Percentiles rank a stretch among this genome's conserved stretches.
These are phyloP conservation scores for Globisporangium uncinulatum DNA, from an alignment of 352 stramenopile species.

Conservation along the genomic window DNA sequence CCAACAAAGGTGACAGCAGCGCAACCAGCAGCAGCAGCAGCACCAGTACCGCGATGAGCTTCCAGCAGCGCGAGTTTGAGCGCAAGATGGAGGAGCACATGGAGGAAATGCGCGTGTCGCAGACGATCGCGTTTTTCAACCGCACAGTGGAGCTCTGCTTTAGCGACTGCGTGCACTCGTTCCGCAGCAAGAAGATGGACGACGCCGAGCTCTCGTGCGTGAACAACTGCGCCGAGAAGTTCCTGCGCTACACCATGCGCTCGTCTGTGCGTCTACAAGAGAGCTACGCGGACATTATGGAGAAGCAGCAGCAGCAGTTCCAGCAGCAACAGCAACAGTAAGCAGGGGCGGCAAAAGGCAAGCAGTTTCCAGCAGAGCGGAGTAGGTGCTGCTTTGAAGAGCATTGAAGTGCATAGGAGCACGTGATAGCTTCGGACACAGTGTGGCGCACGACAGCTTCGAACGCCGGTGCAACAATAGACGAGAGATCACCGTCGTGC, in stretches of 20 bases:
- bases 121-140: conserved; percentile 88
- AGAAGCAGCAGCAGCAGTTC: conserved; percentile 71
- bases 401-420: too few relatives aligned
- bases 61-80: conserved; percentile 74
- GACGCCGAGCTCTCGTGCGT: conserved; percentile 87
- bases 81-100: conserved; percentile 90
- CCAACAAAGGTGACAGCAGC: background rate
- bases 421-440: background rate
- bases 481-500: background rate
- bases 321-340: conserved; percentile 27
- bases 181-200: conserved; percentile 89
- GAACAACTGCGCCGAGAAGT: conserved; percentile 88
- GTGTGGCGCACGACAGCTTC: background rate
- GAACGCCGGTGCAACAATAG: background rate
- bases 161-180: conserved; percentile 86
- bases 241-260: conserved; percentile 88
- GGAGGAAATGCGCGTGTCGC: conserved; percentile 88
- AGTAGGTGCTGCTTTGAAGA: too few relatives aligned
- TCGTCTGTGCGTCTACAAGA: conserved; percentile 86
- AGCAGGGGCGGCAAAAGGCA: background rate
- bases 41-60: conserved; percentile 33
- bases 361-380: too few relatives aligned
- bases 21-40: background rate
- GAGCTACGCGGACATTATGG: conserved; percentile 85
- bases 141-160: conserved; percentile 88